Evolutionary conservation across 805 yeast genomes (phyloP), one percentile per base, ranked within the genome.

Genomic region (Ogataea trehalophila): DNA sequence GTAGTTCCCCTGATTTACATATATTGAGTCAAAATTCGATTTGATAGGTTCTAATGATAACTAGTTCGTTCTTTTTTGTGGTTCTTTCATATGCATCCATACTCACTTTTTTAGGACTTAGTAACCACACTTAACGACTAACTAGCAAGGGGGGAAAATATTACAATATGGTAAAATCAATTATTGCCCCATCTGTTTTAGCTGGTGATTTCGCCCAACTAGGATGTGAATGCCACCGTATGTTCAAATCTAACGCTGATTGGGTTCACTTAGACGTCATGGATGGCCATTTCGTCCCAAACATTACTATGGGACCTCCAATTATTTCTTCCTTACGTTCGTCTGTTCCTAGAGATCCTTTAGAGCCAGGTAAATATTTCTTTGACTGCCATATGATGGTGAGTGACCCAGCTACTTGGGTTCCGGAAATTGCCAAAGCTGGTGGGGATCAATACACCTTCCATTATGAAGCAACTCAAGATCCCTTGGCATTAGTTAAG

Each of bases 361-460:
- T 34, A 13, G 44, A 51, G 36, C 52, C 46, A 6, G 50, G 48
- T 5, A 58, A 57, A 34, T 60, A 37, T 41, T 79, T 79, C 54
- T 92, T 94, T 63, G 99, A 94, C 67, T 92, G 98, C 69, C 99
- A 94, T 69, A 91, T 94, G 97, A 94, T 94, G 99, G 97, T 94
- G 40, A 73, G 89, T 29, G 71, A 76, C 47, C 99, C 99, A 11
- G 95, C 87, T 65, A 82, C 83, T 62, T 94, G 98, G 98, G 95
- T 94, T 47, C 86, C 80, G 43, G 95, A 85, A 51, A 84, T 94
- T 60, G 98, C 95, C 39, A 80, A 84, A 53, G 92, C 91, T 38
- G 98, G 99, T 48, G 98, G 96, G 42, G 95, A 90, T 67, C 95
- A 87, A 67, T 94, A 88, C 68, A 91, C 97, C 15, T 94, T 94